A percentile compares a stretch with the other conserved stretches of the same genome.
Conservation (phyloP, 306 rosid species). For the Trichosanthes truncata region DNA sequence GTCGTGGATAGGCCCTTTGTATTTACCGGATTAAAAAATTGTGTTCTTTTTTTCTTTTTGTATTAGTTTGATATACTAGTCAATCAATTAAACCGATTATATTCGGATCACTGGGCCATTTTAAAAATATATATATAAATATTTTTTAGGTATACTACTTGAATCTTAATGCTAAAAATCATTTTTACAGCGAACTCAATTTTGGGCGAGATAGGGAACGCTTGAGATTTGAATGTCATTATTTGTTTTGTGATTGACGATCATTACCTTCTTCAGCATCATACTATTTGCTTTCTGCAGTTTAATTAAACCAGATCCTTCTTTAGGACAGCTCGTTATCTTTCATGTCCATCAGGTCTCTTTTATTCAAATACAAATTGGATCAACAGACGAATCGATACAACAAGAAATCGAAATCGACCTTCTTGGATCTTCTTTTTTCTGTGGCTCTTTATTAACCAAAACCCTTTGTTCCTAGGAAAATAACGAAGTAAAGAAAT, state of each 20-base stretch:
- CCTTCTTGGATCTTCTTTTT: neutral
- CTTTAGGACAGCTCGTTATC: neutral
- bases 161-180: neutral
- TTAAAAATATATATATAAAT: too few species aligned
- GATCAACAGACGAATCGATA: neutral
- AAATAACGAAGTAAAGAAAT: neutral
- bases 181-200: neutral
- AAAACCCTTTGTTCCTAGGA: neutral
- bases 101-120: neutral
- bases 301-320: neutral
- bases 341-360: neutral
- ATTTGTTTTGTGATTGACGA: neutral
- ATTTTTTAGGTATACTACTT: neutral
- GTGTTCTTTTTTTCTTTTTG: too few species aligned
- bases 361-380: neutral
- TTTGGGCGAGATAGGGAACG: neutral
- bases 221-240: neutral
- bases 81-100: neutral
- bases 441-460: neutral
- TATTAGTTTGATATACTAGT: neutral
- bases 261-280: neutral
- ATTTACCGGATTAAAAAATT: neutral
- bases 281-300: neutral
- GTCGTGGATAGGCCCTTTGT: neutral
- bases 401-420: neutral